Evolutionary conservation across 108 stramenopile species (phyloP).

Genomic region (Nitzschia putrida): DNA sequence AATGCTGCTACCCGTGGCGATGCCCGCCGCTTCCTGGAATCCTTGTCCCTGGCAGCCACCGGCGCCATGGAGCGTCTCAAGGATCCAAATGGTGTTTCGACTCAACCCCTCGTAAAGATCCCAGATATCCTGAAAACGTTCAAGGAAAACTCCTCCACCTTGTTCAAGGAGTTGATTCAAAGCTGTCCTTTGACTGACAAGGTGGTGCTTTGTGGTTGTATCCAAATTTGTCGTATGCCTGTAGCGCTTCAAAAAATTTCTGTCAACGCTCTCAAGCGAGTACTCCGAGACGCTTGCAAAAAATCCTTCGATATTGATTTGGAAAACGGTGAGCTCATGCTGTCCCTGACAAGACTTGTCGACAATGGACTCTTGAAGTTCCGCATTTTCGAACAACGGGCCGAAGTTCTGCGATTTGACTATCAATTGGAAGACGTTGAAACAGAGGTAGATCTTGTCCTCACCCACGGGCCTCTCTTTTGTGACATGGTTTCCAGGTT

Average conservation of each 20-base stretch:
- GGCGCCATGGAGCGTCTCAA: conserved; percentile 19
- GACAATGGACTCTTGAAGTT: conserved; percentile 47
- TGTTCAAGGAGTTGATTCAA: conserved; percentile 43
- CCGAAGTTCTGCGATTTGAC: conserved; percentile 45
- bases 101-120: conserved; percentile 52
- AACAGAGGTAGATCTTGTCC: conserved; percentile 50
- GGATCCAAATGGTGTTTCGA: conserved; percentile 5
- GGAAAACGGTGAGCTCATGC: conserved; percentile 29
- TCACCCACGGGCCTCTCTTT: conserved; percentile 45
- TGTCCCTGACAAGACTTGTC: conserved; percentile 41
- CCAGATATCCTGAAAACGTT: conserved; percentile 60
- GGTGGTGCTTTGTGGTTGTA: conserved; percentile 50
- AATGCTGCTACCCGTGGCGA: conserved; percentile 64
- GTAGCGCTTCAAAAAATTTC: conserved; percentile 35
- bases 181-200: conserved; percentile 52
- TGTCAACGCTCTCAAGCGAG: conserved; percentile 31
- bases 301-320: conserved; percentile 15
- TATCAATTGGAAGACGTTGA: conserved; percentile 72
- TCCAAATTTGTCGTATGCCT: conserved; percentile 19
- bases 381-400: background rate
- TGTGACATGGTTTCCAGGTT: conserved; percentile 41
- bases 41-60: conserved; percentile 45
- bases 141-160: conserved; percentile 30
- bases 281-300: conserved; percentile 28
- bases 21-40: conserved; percentile 60